Percentiles rank a stretch among this genome's conserved stretches.
phyloP scores from a whole-genome alignment of 2,329 filamentous ascomycete species.

The Talaromyces funiculosus region DNA sequence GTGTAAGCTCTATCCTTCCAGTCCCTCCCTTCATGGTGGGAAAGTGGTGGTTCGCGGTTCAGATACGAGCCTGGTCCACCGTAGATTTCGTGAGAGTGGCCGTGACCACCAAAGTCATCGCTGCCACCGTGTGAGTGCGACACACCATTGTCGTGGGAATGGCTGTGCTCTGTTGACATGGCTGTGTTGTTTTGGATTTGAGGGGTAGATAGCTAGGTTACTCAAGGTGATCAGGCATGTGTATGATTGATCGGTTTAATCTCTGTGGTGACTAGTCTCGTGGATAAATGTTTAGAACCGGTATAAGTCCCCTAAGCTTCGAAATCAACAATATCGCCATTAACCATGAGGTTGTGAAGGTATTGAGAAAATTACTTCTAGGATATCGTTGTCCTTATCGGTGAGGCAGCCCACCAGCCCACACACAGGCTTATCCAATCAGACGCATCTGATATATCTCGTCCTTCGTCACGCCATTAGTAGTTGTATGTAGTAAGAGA shows the following conservation, averaged over 20 bases:
- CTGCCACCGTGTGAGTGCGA: slow-evolving; percentile 37
- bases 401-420: not conserved
- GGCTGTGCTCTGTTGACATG: slow-evolving; percentile 5
- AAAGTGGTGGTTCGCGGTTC: slow-evolving; percentile 86
- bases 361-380: too few relatives aligned
- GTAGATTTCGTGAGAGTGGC: slow-evolving; percentile 92
- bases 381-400: too few relatives aligned
- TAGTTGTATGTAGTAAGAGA: too few relatives aligned
- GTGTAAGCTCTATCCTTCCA: slow-evolving; percentile 91
- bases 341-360: not conserved
- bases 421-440: not conserved
- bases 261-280: not conserved
- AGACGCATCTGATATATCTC: too few relatives aligned
- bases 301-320: not conserved
- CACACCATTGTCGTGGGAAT: slow-evolving; percentile 29
- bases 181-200: not conserved
- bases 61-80: slow-evolving; percentile 87
- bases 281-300: not conserved
- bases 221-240: not conserved
- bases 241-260: not conserved
- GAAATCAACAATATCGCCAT: not conserved
- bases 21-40: slow-evolving; percentile 64
- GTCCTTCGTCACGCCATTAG: too few relatives aligned
- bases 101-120: slow-evolving; percentile 58
- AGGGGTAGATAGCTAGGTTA: not conserved